A percentile compares a stretch with the other conserved stretches of the same genome.
These are phyloP conservation scores for Euphrasia confusa DNA, from an alignment of 257 asterid species.

Conservation along the genomic window DNA sequence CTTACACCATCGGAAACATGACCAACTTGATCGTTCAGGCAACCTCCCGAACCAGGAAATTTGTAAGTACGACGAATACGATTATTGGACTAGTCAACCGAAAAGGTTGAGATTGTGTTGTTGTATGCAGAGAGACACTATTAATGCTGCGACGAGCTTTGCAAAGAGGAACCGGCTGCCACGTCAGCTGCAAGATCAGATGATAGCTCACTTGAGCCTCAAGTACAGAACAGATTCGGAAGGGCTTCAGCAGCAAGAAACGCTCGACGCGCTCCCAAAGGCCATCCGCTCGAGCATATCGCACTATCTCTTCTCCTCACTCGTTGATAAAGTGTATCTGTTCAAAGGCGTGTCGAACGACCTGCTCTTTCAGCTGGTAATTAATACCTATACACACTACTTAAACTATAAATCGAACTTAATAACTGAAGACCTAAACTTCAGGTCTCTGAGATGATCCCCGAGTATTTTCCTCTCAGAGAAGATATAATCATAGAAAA, in stretches of 20 bases:
- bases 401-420: too few relatives aligned
- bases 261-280: constrained; percentile 68
- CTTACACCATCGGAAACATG: constrained; percentile 81
- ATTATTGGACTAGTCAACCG: too few relatives aligned
- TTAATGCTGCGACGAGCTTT: constrained; percentile 74
- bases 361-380: constrained; percentile 86
- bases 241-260: constrained; percentile 86
- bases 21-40: constrained; percentile 83
- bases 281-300: constrained; percentile 80
- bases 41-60: constrained; percentile 66
- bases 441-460: constrained; percentile 69
- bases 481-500: constrained; percentile 69
- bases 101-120: neutral
- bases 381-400: constrained; percentile 16
- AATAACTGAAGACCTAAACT: neutral
- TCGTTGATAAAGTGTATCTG: constrained; percentile 64
- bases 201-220: constrained; percentile 75
- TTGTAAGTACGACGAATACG: constrained; percentile 41
- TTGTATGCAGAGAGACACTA: constrained; percentile 52
- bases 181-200: constrained; percentile 61
- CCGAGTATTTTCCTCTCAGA: constrained; percentile 67
- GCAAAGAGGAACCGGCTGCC: constrained; percentile 72
- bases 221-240: constrained; percentile 72
- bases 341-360: constrained; percentile 73
- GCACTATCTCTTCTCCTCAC: constrained; percentile 55